Conservation (phyloP, 1,284 basidiomycete genomes). For the Moniliophthora roreri region DNA sequence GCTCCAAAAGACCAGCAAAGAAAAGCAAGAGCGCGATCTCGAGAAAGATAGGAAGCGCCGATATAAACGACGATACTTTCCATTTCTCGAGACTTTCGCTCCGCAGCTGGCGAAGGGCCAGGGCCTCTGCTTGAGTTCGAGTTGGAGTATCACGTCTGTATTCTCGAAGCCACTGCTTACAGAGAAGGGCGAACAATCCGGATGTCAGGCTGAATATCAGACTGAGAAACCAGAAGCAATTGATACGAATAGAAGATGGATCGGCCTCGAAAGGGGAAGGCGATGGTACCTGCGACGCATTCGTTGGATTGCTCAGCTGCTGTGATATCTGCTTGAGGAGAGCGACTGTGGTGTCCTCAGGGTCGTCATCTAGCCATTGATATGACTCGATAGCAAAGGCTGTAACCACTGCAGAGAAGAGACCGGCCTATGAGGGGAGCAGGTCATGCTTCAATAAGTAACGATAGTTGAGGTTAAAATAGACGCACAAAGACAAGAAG, state of each 20-base stretch:
- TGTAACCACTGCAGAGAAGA: conserved; percentile 6
- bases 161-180: conserved; percentile 14
- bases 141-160: no score
- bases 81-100: not conserved
- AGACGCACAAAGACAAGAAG: conserved; percentile 5
- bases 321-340: not conserved
- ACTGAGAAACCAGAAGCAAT: no score
- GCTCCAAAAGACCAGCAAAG: conserved; percentile 6
- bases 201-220: no score
- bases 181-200: conserved; percentile 7
- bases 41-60: not conserved
- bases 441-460: no score
- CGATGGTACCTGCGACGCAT: not conserved
- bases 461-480: no score
- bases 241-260: no score
- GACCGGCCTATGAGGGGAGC: not conserved
- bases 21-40: conserved; percentile 2
- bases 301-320: not conserved
- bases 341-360: not conserved
- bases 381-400: conserved; percentile 8
- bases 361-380: conserved; percentile 2
- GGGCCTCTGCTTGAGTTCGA: conserved; percentile 2
- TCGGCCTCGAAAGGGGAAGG: not conserved
- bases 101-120: not conserved
- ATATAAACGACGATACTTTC: not conserved